These are phyloP conservation scores for Globisporangium rhizosaccharum DNA, from an alignment of 352 stramenopile species.

Conservation along the genomic window DNA sequence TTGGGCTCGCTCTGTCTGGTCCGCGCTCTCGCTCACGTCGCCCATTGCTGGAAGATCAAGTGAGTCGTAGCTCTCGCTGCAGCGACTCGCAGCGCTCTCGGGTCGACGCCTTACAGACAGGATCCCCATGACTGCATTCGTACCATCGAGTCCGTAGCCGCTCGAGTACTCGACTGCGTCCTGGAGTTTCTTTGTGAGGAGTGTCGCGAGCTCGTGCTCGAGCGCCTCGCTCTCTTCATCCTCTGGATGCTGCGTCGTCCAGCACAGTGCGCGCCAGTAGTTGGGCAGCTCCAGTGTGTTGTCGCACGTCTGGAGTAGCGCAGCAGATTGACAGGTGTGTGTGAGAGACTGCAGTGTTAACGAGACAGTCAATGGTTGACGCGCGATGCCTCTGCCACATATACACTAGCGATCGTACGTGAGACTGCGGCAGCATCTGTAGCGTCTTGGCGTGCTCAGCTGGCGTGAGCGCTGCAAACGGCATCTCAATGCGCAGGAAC, in stretches of 20 bases:
- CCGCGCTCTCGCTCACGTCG: constrained; percentile 13
- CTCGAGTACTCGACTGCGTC: constrained; percentile 54
- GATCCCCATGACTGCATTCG: constrained; percentile 19
- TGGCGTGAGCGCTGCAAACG: constrained; percentile 39
- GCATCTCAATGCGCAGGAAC: constrained; percentile 79
- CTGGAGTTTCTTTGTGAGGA: constrained; percentile 49
- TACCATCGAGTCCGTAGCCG: constrained; percentile 62
- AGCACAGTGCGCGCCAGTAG: constrained; percentile 71
- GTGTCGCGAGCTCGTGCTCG: constrained; percentile 32
- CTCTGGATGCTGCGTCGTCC: constrained; percentile 31
- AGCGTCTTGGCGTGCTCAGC: constrained; percentile 39
- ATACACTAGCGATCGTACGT: constrained; percentile 29
- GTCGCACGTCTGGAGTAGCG: constrained; percentile 47
- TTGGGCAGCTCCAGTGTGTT: constrained; percentile 69
- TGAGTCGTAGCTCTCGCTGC: constrained; percentile 55
- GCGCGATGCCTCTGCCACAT: background rate
- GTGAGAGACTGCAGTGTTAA: background rate
- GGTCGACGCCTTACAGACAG: constrained; percentile 6
- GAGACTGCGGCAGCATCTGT: constrained; percentile 64
- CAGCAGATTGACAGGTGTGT: background rate
- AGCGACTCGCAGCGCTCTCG: constrained; percentile 3
- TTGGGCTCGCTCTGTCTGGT: background rate
- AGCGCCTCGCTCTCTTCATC: constrained; percentile 18
- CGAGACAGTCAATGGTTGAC: background rate
- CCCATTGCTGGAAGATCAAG: constrained; percentile 43